Percentiles rank a stretch among this genome's conserved stretches.
phyloP scores from a whole-genome alignment of 805 yeast species.

The Saccharomycopsis capsularis region DNA sequence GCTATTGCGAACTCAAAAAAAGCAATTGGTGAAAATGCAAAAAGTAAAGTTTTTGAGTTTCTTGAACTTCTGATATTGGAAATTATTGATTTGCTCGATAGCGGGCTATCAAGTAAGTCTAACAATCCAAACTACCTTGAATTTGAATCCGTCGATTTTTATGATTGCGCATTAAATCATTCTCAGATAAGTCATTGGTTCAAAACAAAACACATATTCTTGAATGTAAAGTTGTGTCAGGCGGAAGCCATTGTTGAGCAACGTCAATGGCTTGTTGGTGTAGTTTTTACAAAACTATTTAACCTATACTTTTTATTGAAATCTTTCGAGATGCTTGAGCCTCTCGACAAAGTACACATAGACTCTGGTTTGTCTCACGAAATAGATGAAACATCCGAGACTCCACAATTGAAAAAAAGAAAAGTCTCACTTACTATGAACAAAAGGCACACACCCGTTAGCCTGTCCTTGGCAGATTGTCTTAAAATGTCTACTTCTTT shows the following conservation, averaged over 20 bases:
- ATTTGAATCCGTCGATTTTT: not conserved
- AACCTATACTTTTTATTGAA: no score
- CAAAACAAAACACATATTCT: slow-evolving; percentile 7
- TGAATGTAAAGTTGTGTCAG: not conserved
- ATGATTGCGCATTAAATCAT: slow-evolving; percentile 4
- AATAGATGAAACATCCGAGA: not conserved
- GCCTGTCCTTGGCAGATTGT: not conserved
- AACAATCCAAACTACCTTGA: not conserved
- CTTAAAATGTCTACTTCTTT: not conserved
- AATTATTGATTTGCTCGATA: not conserved
- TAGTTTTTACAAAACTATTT: not conserved
- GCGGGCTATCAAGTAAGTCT: not conserved
- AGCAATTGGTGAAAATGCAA: not conserved
- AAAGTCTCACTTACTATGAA: not conserved
- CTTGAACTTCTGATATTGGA: no score
- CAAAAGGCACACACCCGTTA: not conserved
- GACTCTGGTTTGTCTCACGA: no score
- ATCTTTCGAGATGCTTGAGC: no score
- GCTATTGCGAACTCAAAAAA: not conserved
- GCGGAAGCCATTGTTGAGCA: not conserved
- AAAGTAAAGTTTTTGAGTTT: no score
- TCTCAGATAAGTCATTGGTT: slow-evolving; percentile 15
- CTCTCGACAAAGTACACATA: no score
- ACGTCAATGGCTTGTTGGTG: slow-evolving; percentile 9
- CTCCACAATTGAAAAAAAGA: not conserved